These are phyloP conservation scores for Populus pruinosa DNA, from an alignment of 345 rosid species.

Conservation along the genomic window DNA sequence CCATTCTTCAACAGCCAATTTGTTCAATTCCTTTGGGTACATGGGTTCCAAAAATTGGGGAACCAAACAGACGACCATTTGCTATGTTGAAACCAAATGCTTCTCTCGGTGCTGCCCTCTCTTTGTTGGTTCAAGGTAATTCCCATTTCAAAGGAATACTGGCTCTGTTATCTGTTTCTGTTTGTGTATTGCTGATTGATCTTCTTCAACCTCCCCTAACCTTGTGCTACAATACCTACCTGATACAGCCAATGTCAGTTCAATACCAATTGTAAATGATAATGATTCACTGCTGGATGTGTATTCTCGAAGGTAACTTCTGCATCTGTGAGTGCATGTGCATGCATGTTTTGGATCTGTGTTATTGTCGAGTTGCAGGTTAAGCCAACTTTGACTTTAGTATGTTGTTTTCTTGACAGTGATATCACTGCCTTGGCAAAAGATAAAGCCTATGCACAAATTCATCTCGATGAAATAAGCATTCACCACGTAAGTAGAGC, in stretches of 20 bases:
- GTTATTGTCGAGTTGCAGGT: background rate
- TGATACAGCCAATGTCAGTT: slow-evolving; percentile 82
- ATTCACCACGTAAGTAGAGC: slow-evolving; percentile 69
- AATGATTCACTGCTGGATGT: slow-evolving; percentile 76
- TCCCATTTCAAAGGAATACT: background rate
- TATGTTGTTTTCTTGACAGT: slow-evolving; percentile 32
- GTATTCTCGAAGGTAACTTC: slow-evolving; percentile 69
- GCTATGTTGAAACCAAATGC: slow-evolving; percentile 72
- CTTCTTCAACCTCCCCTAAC: background rate
- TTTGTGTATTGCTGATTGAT: background rate
- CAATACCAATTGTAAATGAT: slow-evolving; percentile 84
- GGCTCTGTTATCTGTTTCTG: background rate
- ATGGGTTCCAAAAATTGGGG: slow-evolving; percentile 91
- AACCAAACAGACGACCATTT: slow-evolving; percentile 55
- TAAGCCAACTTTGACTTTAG: background rate
- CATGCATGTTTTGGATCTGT: background rate
- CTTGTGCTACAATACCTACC: slow-evolving; percentile 8
- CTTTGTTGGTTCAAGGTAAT: slow-evolving; percentile 73
- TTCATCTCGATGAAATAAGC: slow-evolving; percentile 84
- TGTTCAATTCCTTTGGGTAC: slow-evolving; percentile 79
- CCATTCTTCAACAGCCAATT: slow-evolving; percentile 84
- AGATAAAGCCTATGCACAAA: slow-evolving; percentile 87
- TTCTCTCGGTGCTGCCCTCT: slow-evolving; percentile 65
- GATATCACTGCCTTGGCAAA: slow-evolving; percentile 87
- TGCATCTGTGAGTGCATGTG: background rate